Base-by-base conservation (phyloP, 768 basidiomycete genomes). In the Auricularia sp. region DNA sequence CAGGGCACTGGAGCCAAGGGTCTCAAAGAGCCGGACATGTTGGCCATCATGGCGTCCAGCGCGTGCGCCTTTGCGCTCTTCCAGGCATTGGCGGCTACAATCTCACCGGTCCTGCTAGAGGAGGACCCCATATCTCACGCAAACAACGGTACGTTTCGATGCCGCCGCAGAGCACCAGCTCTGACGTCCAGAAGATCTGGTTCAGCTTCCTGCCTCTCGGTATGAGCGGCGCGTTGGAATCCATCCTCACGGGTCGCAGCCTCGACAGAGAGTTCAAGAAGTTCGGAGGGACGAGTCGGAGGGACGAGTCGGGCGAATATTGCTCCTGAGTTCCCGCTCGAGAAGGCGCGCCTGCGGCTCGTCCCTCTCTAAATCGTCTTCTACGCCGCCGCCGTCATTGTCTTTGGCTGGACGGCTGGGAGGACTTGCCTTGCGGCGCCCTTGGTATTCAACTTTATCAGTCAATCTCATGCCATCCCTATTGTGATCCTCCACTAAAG, bases 121-220 rank as follows among this genome's bases (percentile, higher is more conserved):
- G 75, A 79, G 1, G 92, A 94, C 68, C 81, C 85, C 29, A 3
- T 29, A 29, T 66, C 77, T 91, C 18, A 81, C 73, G 65, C 82
- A 89, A 67, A 84, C 85, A 7, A 59, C 56, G 8, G 56, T 59
- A 14, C 11, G 56, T 24, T 8, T 24, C 14, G 4, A 59, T 29
- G 21, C 14, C 24, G 21, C 39, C 39, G 39, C 3, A 2, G 13
- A 42, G 29, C 29, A 3, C 29, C 2, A 29, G 29, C 29, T 29
- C 39, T 42, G 39, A 42, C 39, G 0, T 8, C 11, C 7, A 0
- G n/a, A 29, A 83, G 29, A 80, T 90, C 37, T 92, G 92, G 3
- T 74, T 94, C 3, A 92, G 89, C 72, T 94, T 87, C 76, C 75
- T 94, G 63, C 83, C 85, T 1, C 81, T 88, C 63, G 93, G 91